Evolutionary conservation across 1,284 basidiomycete genomes (phyloP), one percentile per base, ranked within the genome.

Genomic region (Pseudozyma tsukubaensis): DNA sequence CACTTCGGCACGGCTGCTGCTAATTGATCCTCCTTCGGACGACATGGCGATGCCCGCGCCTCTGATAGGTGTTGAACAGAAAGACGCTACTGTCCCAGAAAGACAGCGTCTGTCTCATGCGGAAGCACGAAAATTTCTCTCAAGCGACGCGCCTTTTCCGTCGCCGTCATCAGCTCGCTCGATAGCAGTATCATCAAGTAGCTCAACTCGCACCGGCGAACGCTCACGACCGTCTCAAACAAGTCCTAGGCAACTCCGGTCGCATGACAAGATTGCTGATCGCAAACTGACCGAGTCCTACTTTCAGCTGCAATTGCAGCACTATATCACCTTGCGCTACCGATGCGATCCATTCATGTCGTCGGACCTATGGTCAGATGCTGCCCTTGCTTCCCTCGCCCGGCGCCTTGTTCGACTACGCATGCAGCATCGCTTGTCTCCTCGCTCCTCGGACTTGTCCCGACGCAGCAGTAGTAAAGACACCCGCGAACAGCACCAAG

Each of bases 301-400:
- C 57, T 75, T 75, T 18, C 72, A 70, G 49, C 68, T 75, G 1
- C 59, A 71, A 36, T n/a, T 71, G 3, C 72, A 75, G 44, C 62
- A 67, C 44, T 44, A 65, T 50, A 59, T 73, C 21, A 64, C 40
- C 42, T 55, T 49, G 14, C 50, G 44, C 36, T 57, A 50, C 32
- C 65, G 13, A 1, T 45, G 10, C 18, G 29, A 42, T 1, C 13
- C 63, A 3, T 72, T 72, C 34, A 14, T 49, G 7, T 18, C 59
- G 10, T 40, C 50, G 1, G 55, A 72, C 32, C 63, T 72, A 8
- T 43, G 21, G 13, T 36, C 49, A 0, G 54, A 62, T 16, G 12
- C 36, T 9, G 7, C 36, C 14, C 59, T 72, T 19, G 34, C 51
- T 16, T 39, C 54, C 3, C 63, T 72, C 40, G 69, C 69, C 19